These are phyloP conservation scores for Kluyveromyces lactis DNA, from an alignment of 805 yeast genomes.

Conservation along the genomic window DNA sequence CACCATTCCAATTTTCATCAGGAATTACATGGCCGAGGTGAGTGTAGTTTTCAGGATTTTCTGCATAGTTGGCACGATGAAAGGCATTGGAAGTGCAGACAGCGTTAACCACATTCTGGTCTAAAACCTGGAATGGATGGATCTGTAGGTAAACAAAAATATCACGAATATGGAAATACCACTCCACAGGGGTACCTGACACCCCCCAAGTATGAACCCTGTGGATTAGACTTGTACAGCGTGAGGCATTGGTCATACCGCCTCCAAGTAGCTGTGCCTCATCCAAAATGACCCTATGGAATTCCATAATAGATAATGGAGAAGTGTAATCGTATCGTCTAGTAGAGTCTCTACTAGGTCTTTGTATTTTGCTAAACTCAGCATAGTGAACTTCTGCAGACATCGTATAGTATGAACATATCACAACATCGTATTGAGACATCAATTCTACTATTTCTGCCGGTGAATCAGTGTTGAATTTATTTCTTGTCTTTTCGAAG, in stretches of 20 bases:
- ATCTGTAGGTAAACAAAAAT: constrained; percentile 58
- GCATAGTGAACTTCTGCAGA: constrained; percentile 77
- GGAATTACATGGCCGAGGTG: too few species aligned
- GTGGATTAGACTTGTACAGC: constrained; percentile 71
- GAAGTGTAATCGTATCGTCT: constrained; percentile 54
- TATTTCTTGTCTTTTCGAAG: constrained; percentile 29
- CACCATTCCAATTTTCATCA: constrained; percentile 12
- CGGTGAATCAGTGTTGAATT: constrained; percentile 14
- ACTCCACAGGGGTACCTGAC: constrained; percentile 86
- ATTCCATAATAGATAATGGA: constrained; percentile 73
- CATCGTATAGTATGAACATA: constrained; percentile 68
- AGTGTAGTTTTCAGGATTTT: too few species aligned
- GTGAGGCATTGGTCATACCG: constrained; percentile 67
- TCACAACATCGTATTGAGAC: constrained; percentile 61
- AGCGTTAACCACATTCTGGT: too few species aligned
- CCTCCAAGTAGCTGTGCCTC: constrained; percentile 88
- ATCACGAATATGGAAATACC: constrained; percentile 60
- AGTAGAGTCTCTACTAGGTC: constrained; percentile 26
- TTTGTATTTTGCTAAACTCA: constrained; percentile 46
- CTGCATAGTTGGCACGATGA: too few species aligned
- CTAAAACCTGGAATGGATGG: constrained; percentile 48
- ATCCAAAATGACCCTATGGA: constrained; percentile 85
- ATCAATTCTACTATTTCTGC: constrained; percentile 42
- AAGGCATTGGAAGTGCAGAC: too few species aligned
- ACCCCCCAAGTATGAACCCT: constrained; percentile 94